Evolutionary conservation across 2,329 filamentous ascomycete genomes (phyloP), one percentile per base, ranked within the genome.

Genomic region (Colletotrichum shisoi): DNA sequence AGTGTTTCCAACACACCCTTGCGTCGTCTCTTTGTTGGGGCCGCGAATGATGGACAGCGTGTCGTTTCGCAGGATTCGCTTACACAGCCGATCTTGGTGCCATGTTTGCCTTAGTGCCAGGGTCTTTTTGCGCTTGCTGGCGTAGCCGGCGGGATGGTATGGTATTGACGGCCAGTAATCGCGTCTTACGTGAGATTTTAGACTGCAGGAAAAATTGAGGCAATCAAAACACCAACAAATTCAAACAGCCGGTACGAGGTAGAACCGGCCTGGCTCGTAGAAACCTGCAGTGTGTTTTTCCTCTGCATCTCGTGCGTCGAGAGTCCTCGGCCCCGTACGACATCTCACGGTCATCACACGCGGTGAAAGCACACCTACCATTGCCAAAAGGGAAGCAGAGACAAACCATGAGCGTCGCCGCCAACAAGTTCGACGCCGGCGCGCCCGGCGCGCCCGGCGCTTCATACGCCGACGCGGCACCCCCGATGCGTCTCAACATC

Each of bases 401-500:
- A 19, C 7, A 44, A 17, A 5, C 37, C 3, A 17, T 9, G 11
- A 12, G n/a, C 31, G 31, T 19, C n/a, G 4, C 12, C 12, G n/a
- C 4, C 17, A n/a, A 31, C 27, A 17, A 53, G 6, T 9, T 8
- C 12, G n/a, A 31, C 12, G 13, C 24, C 40, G 46, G 11, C 8
- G 27, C 21, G 19, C 19, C 24, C 40, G 46, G 11, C 8, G 27
- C 21, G 19, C 19, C 17, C 17, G 49, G 24, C 49, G 34, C 4
- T 8, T 3, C 31, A 34, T 27, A 5, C 24, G 49, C 15, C 45
- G 34, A n/a, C 15, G 9, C 24, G 40, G 54, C 57, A 12, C 24
- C 34, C 13, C 34, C 5, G 24, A 27, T 68, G 34, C 53, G 56
- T 15, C 71, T 82, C 34, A 83, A 82, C 62, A 79, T 83, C 56